Evolutionary conservation across 208 protist species (phyloP).

Genomic region (Wallacemonas rigidus): DNA sequence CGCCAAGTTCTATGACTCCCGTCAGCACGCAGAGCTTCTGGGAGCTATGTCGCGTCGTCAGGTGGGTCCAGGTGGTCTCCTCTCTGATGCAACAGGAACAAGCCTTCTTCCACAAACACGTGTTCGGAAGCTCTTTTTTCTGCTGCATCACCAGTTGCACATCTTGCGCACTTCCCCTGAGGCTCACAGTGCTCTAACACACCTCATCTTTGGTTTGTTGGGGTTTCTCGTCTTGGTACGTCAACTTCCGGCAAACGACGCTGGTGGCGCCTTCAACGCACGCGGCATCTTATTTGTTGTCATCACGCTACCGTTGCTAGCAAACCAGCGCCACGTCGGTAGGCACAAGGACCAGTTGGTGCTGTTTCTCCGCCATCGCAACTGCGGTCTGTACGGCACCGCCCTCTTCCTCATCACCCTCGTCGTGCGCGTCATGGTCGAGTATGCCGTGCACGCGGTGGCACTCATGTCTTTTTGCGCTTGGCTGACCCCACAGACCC

Average conservation of each 20-base stretch:
- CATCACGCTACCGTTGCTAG: conserved; percentile 51
- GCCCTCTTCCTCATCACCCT: conserved; percentile 45
- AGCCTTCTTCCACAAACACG: neutral
- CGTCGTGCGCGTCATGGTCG: conserved; percentile 30
- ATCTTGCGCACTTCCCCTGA: conserved; percentile 31
- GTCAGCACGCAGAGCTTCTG: conserved; percentile 27
- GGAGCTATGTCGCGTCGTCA: conserved; percentile 22
- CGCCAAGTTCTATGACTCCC: conserved; percentile 60
- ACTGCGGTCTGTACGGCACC: conserved; percentile 50
- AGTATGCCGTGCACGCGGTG: conserved; percentile 37
- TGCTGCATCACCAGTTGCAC: conserved; percentile 42
- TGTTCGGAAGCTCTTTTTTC: conserved; percentile 39
- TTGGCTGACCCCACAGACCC: conserved; percentile 40
- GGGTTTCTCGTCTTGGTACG: conserved; percentile 37
- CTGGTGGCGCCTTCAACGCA: conserved; percentile 72
- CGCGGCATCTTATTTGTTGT: conserved; percentile 64
- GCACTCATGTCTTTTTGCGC: conserved; percentile 49
- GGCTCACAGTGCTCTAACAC: conserved; percentile 19
- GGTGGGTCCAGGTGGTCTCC: conserved; percentile 1
- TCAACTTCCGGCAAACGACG: conserved; percentile 39
- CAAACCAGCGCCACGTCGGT: conserved; percentile 42
- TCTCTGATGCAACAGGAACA: neutral
- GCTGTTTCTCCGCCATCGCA: conserved; percentile 47
- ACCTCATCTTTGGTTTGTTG: conserved; percentile 35
- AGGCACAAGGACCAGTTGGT: conserved; percentile 34